These are phyloP conservation scores for Leishmania turanica DNA, from an alignment of 208 protist genomes.

Conservation along the genomic window DNA sequence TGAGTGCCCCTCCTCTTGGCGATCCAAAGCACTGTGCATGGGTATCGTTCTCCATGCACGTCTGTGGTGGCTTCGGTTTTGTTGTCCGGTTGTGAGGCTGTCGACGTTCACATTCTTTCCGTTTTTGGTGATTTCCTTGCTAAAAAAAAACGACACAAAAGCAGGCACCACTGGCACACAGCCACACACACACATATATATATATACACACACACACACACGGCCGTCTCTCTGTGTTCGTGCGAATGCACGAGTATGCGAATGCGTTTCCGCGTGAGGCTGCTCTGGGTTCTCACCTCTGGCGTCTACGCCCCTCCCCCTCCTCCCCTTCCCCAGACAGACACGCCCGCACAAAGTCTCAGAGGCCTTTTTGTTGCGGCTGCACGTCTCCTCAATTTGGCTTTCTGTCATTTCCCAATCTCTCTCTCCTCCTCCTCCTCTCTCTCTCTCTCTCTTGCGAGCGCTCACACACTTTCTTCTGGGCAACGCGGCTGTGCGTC, in stretches of 20 bases:
- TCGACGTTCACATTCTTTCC: neutral
- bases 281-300: neutral
- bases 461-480: too few species aligned
- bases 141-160: neutral
- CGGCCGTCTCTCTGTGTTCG: neutral
- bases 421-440: neutral
- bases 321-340: too few species aligned
- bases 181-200: neutral
- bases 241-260: neutral
- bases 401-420: neutral
- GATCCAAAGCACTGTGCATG: neutral
- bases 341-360: neutral
- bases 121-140: neutral
- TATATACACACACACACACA: too few species aligned
- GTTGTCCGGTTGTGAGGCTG: too few species aligned
- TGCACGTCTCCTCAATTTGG: neutral
- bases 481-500: too few species aligned
- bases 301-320: neutral
- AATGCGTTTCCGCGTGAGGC: neutral
- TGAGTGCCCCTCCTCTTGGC: neutral
- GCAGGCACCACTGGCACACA: neutral
- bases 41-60: neutral
- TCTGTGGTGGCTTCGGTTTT: neutral
- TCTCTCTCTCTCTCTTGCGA: neutral
- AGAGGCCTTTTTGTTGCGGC: neutral